Base-by-base conservation (phyloP, 805 yeast species). In the Naumovozyma baii region DNA sequence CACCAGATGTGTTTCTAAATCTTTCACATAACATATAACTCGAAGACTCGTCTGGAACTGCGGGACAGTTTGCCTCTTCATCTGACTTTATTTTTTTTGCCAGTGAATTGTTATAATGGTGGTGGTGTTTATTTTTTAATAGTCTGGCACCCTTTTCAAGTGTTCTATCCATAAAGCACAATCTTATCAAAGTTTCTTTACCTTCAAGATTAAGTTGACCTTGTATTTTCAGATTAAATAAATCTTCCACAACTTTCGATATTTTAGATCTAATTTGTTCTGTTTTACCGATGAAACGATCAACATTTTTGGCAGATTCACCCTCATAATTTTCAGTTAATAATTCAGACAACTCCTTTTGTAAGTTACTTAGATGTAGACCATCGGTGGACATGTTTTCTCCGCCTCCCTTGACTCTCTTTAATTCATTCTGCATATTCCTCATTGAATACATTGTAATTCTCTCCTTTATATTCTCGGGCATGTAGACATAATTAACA, bases 401-500 rank as follows among this genome's bases (percentile, higher is more conserved):
- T 9, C 25, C 36, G 14, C 36, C 26, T 20, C 37, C 38, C 7
- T 43, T 46, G 4, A 50, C 48, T 14, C 44, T 51, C 31, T 55
- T 50, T 22, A 80, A 58, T 38, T 74, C 71, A 17, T 63, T 57
- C 49, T 81, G 88, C 77, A 86, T 78, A 58, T 88, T 88, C 52
- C 80, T 74, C 77, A 88, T 78, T 9, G 90, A 78, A 55, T 81
- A 81, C 18, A 83, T 65, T 0, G 94, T 85, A 36, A 87, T 70
- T 42, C 73, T 73, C 42, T 83, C 81, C 50, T 72, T 76, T 47
- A 78, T 66, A 33, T 72, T 65, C 18, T 69, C 69, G 1, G 87
- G 76, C 49, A 83, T 67, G 7, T 66, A 62, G 3, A 67, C 75
- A 39, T 66, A 67, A 47, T 83, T 87, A 31, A 83, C 67, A 46